Evolutionary conservation across 257 asterid species (phyloP).

Genomic region (Salvia hispanica): DNA sequence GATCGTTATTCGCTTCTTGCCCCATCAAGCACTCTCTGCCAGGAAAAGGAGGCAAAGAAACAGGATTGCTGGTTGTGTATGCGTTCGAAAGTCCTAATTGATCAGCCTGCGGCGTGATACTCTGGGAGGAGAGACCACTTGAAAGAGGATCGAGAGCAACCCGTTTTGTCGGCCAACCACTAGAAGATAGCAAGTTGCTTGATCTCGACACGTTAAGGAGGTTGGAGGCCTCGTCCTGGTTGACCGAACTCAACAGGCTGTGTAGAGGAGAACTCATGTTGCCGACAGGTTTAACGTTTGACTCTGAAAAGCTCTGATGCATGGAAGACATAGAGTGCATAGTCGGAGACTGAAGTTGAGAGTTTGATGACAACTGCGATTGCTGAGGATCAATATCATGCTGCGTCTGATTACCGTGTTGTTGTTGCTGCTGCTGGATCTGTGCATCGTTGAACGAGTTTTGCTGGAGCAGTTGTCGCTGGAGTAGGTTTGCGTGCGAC

Average conservation of each 20-base stretch:
- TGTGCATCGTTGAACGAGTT: constrained; percentile 50
- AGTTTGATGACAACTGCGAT: constrained; percentile 46
- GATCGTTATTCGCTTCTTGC: constrained; percentile 59
- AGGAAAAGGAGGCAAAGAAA: constrained; percentile 75
- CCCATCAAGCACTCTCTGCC: constrained; percentile 59
- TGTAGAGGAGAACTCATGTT: constrained; percentile 54
- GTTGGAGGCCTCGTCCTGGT: constrained; percentile 52
- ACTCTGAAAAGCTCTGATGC: constrained; percentile 45
- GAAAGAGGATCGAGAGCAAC: constrained; percentile 55
- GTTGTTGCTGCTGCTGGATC: constrained; percentile 29
- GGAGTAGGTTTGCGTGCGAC: constrained; percentile 45
- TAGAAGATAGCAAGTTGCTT: constrained; percentile 42
- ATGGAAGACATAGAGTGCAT: constrained; percentile 43
- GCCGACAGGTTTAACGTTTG: constrained; percentile 39
- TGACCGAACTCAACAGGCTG: constrained; percentile 48
- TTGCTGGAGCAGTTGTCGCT: constrained; percentile 56
- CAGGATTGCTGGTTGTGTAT: constrained; percentile 39
- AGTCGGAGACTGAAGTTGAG: constrained; percentile 43
- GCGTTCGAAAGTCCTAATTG: constrained; percentile 43
- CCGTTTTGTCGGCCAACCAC: constrained; percentile 66
- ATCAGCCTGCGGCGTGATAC: constrained; percentile 33
- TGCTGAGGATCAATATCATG: constrained; percentile 45
- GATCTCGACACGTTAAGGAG: constrained; percentile 47
- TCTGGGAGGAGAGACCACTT: constrained; percentile 29
- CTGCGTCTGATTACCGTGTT: constrained; percentile 33